phyloP scores from a whole-genome alignment of 2,329 filamentous ascomycete genomes.

The Cordyceps cateniannulata region DNA sequence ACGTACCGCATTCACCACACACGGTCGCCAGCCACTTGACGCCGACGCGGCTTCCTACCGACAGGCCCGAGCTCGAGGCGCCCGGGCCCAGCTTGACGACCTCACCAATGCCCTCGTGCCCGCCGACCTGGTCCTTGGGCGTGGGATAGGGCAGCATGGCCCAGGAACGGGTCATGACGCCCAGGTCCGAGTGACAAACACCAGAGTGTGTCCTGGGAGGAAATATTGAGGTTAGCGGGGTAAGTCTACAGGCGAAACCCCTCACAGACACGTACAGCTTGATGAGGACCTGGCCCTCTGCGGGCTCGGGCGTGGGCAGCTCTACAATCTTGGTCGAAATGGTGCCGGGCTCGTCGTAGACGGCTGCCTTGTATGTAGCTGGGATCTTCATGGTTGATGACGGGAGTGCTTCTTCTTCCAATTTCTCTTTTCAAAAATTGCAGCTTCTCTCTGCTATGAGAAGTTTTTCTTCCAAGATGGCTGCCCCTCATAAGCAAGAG shows the following conservation, averaged over 20 bases:
- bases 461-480: no score
- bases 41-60: slow-evolving; percentile 62
- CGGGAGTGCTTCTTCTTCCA: neutral
- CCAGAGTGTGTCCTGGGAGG: slow-evolving; percentile 18
- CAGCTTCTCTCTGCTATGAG: neutral
- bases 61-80: slow-evolving; percentile 47
- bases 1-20: slow-evolving; percentile 41
- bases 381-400: slow-evolving; percentile 2
- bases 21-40: slow-evolving; percentile 60
- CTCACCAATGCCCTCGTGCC: slow-evolving; percentile 62
- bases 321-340: slow-evolving; percentile 21
- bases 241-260: neutral
- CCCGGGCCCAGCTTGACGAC: slow-evolving; percentile 60
- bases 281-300: slow-evolving; percentile 20
- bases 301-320: slow-evolving; percentile 19
- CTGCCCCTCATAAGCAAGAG: no score
- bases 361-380: slow-evolving; percentile 16
- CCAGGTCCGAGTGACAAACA: slow-evolving; percentile 22
- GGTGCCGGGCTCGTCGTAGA: slow-evolving; percentile 21
- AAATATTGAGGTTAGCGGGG: neutral
- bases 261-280: slow-evolving; percentile 16
- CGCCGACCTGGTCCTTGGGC: slow-evolving; percentile 38
- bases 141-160: slow-evolving; percentile 9
- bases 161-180: slow-evolving; percentile 14
- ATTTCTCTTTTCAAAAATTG: neutral